Base-by-base conservation (phyloP, 495 filamentous ascomycete species). In the Hypoxylon intermedium region DNA sequence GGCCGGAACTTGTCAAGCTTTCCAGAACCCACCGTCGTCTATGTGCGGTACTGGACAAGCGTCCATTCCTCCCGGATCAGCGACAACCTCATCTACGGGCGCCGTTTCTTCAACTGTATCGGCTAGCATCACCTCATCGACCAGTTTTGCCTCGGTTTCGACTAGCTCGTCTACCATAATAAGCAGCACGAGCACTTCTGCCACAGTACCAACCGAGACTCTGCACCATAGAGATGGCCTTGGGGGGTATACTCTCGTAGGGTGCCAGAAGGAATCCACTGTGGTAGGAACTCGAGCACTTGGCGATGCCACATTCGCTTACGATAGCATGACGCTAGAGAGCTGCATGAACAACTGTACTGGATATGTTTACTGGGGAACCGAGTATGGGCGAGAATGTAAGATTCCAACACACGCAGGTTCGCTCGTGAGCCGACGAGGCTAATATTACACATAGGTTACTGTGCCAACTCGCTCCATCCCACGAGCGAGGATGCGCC, bases 311-410 rank as follows among this genome's bases (percentile, higher is more conserved):
- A 45, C 67, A 6, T 77, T 74, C 19, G 75, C 75, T n/a, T 77
- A 76, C 49, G 75, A 82, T 60, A 63, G 61, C 6, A 82, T 83
- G 80, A 82, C 79, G 1, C 60, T 82, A 6, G 79, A 83, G 61
- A 58, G 59, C 1, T 83, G 80, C 65, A 75, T 74, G 61, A 44
- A 49, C 6, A 77, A 75, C 59, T 83, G 81, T 69, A 71, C 72
- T 3, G 77, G 71, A 1, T 83, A 70, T 52, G 66, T 69, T 21
- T 78, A 74, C 46, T 82, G 74, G 68, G 80, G 75, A 0, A 74
- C 74, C 9, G 81, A 84, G 62, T 83, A 79, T 53, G 76, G 73
- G 3, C 60, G 79, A 36, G 77, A 83, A 53, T 82, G 79, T 69
- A 60, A 73, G 65, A 72, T 66, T 50, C 21, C 21, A 16, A 26